Conservation (phyloP, 2,329 filamentous ascomycete genomes). For the Diaporthe helianthi region DNA sequence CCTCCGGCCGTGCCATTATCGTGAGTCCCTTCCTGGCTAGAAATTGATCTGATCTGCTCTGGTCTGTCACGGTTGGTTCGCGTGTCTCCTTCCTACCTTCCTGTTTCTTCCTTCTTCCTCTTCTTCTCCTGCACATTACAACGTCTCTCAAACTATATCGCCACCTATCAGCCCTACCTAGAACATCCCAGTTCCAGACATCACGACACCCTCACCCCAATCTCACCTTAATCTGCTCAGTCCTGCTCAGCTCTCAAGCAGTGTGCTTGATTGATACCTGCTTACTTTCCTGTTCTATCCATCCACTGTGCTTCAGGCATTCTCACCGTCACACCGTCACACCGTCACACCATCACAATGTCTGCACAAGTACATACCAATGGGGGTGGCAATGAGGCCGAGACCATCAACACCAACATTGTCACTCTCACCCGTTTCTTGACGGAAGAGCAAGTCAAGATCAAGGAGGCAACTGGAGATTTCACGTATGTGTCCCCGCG, state of each 20-base stretch:
- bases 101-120: neutral
- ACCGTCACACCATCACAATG: slow-evolving; percentile 25
- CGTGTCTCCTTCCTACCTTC: slow-evolving; percentile 4
- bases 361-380: slow-evolving; percentile 40
- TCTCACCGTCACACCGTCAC: slow-evolving; percentile 28
- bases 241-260: slow-evolving; percentile 4
- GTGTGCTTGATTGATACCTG: slow-evolving; percentile 16
- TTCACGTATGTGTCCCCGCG: slow-evolving; percentile 78
- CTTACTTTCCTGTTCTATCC: neutral
- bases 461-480: slow-evolving; percentile 94
- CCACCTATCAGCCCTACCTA: neutral
- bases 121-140: neutral
- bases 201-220: neutral
- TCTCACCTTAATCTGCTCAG: neutral
- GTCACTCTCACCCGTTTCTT: slow-evolving; percentile 94
- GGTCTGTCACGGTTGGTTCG: slow-evolving; percentile 6
- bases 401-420: slow-evolving; percentile 95
- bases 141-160: neutral
- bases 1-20: slow-evolving; percentile 33
- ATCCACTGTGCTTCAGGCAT: neutral
- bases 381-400: slow-evolving; percentile 59
- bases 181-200: neutral
- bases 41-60: slow-evolving; percentile 7
- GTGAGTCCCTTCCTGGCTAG: slow-evolving; percentile 35
- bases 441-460: slow-evolving; percentile 93